A percentile compares a stretch with the other conserved stretches of the same genome.
phyloP scores from a whole-genome alignment of 164 flowering plant genomes.

The Tinospora cordifolia region DNA sequence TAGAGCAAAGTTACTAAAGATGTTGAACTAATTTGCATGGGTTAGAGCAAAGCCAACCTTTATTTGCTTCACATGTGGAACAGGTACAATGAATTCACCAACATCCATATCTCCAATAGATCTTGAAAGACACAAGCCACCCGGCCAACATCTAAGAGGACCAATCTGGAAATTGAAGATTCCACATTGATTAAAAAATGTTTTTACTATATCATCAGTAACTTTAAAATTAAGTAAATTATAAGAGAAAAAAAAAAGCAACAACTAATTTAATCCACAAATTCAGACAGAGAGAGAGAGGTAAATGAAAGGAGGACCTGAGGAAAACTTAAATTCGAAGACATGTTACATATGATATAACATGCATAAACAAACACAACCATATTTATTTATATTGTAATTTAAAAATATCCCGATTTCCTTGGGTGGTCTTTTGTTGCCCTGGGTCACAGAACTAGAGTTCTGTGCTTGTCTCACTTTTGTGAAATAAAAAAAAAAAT shows the following conservation, averaged over 20 bases:
- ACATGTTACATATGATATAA: not conserved
- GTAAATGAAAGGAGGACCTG: not conserved
- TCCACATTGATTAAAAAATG: not conserved
- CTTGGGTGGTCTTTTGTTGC: too few species aligned
- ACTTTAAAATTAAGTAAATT: not conserved
- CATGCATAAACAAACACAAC: not conserved
- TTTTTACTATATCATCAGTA: not conserved
- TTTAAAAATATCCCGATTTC: too few species aligned
- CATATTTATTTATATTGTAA: too few species aligned
- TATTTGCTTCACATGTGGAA: constrained; percentile 15
- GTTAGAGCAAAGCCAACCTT: constrained; percentile 5
- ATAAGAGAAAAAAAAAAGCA: not conserved
- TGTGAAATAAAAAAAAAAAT: too few species aligned
- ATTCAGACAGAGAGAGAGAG: not conserved
- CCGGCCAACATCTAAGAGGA: constrained; percentile 17
- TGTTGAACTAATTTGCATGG: not conserved
- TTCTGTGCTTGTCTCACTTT: too few species aligned
- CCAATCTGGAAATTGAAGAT: constrained; percentile 12
- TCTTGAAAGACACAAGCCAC: constrained; percentile 15
- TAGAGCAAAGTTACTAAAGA: not conserved
- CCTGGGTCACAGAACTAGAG: too few species aligned
- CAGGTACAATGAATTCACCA: constrained; percentile 16
- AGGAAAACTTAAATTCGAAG: not conserved
- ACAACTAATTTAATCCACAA: not conserved
- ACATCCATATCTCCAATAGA: constrained; percentile 18